These are phyloP conservation scores for Trametes cubensis DNA, from an alignment of 768 basidiomycete species.

Conservation along the genomic window DNA sequence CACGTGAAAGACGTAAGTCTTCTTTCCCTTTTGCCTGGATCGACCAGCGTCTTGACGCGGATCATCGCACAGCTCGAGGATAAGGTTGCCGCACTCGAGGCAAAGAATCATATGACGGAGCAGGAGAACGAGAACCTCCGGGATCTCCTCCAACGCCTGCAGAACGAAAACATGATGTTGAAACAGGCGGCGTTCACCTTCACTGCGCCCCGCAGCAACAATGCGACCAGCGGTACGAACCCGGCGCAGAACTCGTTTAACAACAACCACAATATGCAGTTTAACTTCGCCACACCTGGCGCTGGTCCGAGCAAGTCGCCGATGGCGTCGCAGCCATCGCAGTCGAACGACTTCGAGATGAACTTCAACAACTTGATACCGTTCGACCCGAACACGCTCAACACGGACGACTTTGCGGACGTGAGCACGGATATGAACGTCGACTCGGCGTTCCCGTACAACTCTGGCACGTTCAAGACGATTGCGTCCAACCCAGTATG, in stretches of 20 bases:
- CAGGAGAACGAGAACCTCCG: slow-evolving; percentile 89
- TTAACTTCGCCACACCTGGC: slow-evolving; percentile 34
- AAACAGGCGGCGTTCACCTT: slow-evolving; percentile 87
- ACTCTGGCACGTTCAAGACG: slow-evolving; percentile 67
- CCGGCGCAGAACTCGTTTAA: slow-evolving; percentile 21
- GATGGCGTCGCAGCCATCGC: slow-evolving; percentile 19
- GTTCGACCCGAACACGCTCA: slow-evolving; percentile 72
- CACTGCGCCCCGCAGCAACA: slow-evolving; percentile 55
- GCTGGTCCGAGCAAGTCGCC: slow-evolving; percentile 30
- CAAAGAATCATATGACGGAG: slow-evolving; percentile 69
- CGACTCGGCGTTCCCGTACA: slow-evolving; percentile 52
- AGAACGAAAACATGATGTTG: slow-evolving; percentile 83
- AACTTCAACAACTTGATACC: slow-evolving; percentile 64
- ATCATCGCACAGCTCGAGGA: slow-evolving; percentile 73
- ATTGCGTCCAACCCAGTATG: slow-evolving; percentile 84
- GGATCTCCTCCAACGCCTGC: slow-evolving; percentile 80
- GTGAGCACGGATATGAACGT: slow-evolving; percentile 61
- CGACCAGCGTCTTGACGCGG: slow-evolving; percentile 7
- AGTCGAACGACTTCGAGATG: slow-evolving; percentile 18
- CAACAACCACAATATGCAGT: slow-evolving; percentile 15
- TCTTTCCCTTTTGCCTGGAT: not conserved
- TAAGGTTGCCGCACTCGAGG: slow-evolving; percentile 83
- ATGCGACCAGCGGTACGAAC: slow-evolving; percentile 26
- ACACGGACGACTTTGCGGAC: slow-evolving; percentile 58
- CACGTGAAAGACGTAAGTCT: slow-evolving; percentile 91